A percentile compares a stretch with the other conserved stretches of the same genome.
phyloP scores from a whole-genome alignment of 805 yeast species.

The Candida oleophila region DNA sequence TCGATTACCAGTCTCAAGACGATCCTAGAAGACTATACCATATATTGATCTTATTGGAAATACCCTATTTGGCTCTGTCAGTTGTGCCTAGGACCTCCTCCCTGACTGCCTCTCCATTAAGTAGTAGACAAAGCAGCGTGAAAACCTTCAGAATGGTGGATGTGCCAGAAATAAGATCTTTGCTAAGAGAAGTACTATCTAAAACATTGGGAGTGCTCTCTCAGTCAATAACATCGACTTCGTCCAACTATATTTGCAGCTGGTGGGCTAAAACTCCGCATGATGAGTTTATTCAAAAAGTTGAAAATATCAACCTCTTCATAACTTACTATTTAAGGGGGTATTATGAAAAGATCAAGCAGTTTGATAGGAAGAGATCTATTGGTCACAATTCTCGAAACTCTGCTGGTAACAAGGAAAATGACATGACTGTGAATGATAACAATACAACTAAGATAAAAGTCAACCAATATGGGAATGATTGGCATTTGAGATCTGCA shows the following conservation, averaged over 20 bases:
- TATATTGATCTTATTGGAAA: conserved; percentile 65
- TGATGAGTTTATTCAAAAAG: conserved; percentile 47
- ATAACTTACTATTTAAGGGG: conserved; percentile 73
- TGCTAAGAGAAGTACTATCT: conserved; percentile 70
- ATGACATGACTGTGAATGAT: conserved; percentile 11
- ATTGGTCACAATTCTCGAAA: not conserved
- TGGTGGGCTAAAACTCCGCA: conserved; percentile 53
- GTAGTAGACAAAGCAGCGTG: not conserved
- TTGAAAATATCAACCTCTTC: conserved; percentile 72
- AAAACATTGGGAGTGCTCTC: conserved; percentile 68
- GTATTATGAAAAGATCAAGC: conserved; percentile 33
- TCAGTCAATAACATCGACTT: conserved; percentile 37
- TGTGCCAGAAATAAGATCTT: conserved; percentile 50
- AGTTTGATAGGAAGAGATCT: not conserved
- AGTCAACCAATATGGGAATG: conserved; percentile 64
- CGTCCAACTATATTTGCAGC: conserved; percentile 45
- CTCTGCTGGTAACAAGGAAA: conserved; percentile 8
- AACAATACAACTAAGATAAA: conserved; percentile 34
- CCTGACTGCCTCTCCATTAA: conserved; percentile 4
- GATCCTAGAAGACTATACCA: conserved; percentile 50
- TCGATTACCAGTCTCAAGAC: conserved; percentile 37
- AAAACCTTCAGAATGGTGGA: conserved; percentile 30
- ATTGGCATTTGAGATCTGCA: conserved; percentile 79
- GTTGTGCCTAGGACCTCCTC: conserved; percentile 31
- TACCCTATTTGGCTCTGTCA: conserved; percentile 59